Evolutionary conservation across 2,329 filamentous ascomycete species (phyloP), one percentile per base, ranked within the genome.

Genomic region (Ophiostoma ulmi): DNA sequence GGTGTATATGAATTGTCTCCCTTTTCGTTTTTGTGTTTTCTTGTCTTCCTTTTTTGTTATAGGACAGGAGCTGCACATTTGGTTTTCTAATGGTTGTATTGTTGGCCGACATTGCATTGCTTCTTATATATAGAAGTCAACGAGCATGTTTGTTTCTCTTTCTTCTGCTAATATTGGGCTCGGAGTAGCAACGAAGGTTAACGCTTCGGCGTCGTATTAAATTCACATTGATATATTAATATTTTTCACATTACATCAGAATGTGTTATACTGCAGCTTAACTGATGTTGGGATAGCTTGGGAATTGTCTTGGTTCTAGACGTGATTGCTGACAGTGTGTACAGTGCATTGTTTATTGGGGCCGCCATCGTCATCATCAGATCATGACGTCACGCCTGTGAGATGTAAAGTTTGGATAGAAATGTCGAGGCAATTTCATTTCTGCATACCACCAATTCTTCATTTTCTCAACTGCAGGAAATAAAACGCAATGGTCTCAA

Each of bases 311-410:
- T 26, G 22, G n/a, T 26, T 31, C 26, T 6, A 36, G 14, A 13
- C 22, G 13, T 35, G 58, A 14, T 63, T 63, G 14, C 58, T 63
- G 26, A 35, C 22, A 35, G 58, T 8, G 4, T 52, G 11, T 36
- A 63, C 48, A 36, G 36, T 71, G 66, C 26, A 58, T 44, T 13
- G 10, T 58, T 52, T 17, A 5, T 22, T 67, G 13, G 61, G 38
- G 3, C 58, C 14, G 58, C 13, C 36, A n/a, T 66, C 31, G 63
- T 41, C 63, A 66, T 38, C 38, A 66, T 35, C 35, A 14, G 36
- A 66, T 26, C 35, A 67, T 67, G 64, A 67, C 64, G 64, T 67
- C 64, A 67, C 64, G 39, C 36, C 17, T 14, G 11, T 31, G 14
- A 8, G 31, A 35, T 63, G 35, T 31, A 63, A 63, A 17, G 26